Evolutionary conservation across 768 basidiomycete species (phyloP), one percentile per base, ranked within the genome.

Genomic region (Lepiota brunneoincarnata): DNA sequence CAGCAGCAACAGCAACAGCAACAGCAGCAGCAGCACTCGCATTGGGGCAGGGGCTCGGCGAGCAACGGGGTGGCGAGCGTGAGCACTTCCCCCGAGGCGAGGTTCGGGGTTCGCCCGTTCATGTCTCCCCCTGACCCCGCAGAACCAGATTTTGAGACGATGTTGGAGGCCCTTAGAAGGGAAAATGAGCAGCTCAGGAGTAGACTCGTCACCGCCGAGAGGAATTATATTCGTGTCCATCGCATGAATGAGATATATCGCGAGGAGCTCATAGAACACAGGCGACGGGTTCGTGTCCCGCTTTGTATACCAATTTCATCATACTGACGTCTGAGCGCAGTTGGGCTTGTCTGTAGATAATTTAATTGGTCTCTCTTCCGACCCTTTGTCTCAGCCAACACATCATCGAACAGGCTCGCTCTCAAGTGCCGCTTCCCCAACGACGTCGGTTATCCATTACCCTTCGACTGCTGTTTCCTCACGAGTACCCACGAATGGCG

Each of bases 211-310:
- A 86, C 86, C 45, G 87, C 85, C 5, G 91, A 93, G 69, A 69
- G 87, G 57, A 87, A 90, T 59, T 92, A 85, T 63, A 79, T 89
- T 56, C 81, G 87, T 28, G 78, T 91, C 44, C 75, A 83, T 46
- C 70, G 89, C 58, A 69, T 91, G 64, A 93, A 92, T 59, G 91
- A 93, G 61, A 79, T 91, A 4, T 93, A 93, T 63, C 76, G 89
- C 26, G 91, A 91, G 68, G 91, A 93, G 68, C 70, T 93, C 56
- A 84, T 93, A 51, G 86, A 89, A 40, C 83, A 89, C 63, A 70
- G 91, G 55, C 73, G 83, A 59, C 74, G 89, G 67, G 89, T 91
- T 69, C 70, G 91, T 79, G 53, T n/a, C 35, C 43, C 42, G 43
- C 26, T 39, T 26, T 45, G 24, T 39, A 7, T 21, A 17, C 57